phyloP scores from a whole-genome alignment of 441 rosid species.

The Lepidium campestre region DNA sequence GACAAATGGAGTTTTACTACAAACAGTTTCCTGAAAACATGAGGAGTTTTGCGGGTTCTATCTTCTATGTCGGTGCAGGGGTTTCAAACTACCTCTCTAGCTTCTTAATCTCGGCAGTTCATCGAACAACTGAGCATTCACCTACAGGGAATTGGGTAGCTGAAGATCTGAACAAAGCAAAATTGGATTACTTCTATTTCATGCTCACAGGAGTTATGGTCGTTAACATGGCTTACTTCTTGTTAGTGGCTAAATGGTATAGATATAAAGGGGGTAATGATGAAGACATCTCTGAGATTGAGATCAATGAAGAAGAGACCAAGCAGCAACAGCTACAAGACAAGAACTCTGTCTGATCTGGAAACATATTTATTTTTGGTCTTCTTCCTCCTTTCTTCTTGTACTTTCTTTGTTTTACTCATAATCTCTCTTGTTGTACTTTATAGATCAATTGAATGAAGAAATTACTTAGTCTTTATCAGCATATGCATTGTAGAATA shows the following conservation, averaged over 20 bases:
- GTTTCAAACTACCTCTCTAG: slow-evolving; percentile 55
- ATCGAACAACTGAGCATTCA: slow-evolving; percentile 39
- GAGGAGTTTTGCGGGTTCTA: slow-evolving; percentile 76
- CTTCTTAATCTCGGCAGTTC: slow-evolving; percentile 53
- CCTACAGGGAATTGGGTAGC: slow-evolving; percentile 59
- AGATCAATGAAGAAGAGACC: slow-evolving; percentile 26
- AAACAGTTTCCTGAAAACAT: slow-evolving; percentile 85
- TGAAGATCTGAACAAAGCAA: slow-evolving; percentile 74
- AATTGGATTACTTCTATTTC: slow-evolving; percentile 58
- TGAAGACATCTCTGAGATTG: slow-evolving; percentile 8
- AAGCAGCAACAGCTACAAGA: slow-evolving; percentile 15
- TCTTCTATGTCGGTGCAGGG: slow-evolving; percentile 55
- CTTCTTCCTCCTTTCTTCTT: neutral
- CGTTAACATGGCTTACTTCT: slow-evolving; percentile 52
- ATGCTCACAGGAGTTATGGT: slow-evolving; percentile 49
- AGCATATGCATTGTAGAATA: neutral
- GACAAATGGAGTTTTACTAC: slow-evolving; percentile 67
- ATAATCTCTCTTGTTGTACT: neutral
- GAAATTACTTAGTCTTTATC: neutral
- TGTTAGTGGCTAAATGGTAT: slow-evolving; percentile 56
- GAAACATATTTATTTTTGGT: slow-evolving; percentile 8
- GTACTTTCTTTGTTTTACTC: neutral
- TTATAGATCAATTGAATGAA: neutral
- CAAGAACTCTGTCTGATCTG: slow-evolving; percentile 20
- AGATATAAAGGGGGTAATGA: slow-evolving; percentile 43